Evolutionary conservation across 805 yeast genomes (phyloP).

Genomic region (Candida bentonensis): DNA sequence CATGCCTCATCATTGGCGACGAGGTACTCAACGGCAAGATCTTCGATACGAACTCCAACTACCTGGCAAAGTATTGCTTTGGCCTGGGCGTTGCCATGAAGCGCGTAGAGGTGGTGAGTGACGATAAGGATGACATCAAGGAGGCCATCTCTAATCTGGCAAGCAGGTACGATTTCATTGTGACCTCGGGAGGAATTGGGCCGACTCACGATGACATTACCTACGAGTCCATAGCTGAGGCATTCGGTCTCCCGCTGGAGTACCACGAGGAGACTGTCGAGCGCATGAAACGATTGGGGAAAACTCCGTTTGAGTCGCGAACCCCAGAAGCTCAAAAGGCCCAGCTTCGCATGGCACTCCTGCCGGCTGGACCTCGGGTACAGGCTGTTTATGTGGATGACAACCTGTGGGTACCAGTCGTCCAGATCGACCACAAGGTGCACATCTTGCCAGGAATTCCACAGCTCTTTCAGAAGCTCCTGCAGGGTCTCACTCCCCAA

Average conservation of each 20-base stretch:
- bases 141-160: slow-evolving; percentile 34
- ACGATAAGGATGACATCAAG: slow-evolving; percentile 52
- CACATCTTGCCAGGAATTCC: slow-evolving; percentile 81
- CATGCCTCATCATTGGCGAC: slow-evolving; percentile 57
- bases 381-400: slow-evolving; percentile 28
- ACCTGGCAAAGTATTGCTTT: slow-evolving; percentile 61
- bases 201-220: slow-evolving; percentile 89
- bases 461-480: slow-evolving; percentile 43
- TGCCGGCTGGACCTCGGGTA: slow-evolving; percentile 37
- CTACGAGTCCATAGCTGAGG: slow-evolving; percentile 57
- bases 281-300: slow-evolving; percentile 36
- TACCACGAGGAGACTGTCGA: slow-evolving; percentile 44
- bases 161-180: slow-evolving; percentile 47
- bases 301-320: slow-evolving; percentile 11
- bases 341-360: slow-evolving; percentile 64
- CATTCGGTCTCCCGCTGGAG: slow-evolving; percentile 36
- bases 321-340: slow-evolving; percentile 36
- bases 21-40: slow-evolving; percentile 82
- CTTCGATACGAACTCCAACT: slow-evolving; percentile 59
- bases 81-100: slow-evolving; percentile 49
- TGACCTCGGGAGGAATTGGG: slow-evolving; percentile 68
- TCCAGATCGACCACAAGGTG: slow-evolving; percentile 47
- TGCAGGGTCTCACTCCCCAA: slow-evolving; percentile 30
- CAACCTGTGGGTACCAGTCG: slow-evolving; percentile 74
- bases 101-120: slow-evolving; percentile 62